Evolutionary conservation across 768 basidiomycete species (phyloP).

Genomic region (Zangia roseola): DNA sequence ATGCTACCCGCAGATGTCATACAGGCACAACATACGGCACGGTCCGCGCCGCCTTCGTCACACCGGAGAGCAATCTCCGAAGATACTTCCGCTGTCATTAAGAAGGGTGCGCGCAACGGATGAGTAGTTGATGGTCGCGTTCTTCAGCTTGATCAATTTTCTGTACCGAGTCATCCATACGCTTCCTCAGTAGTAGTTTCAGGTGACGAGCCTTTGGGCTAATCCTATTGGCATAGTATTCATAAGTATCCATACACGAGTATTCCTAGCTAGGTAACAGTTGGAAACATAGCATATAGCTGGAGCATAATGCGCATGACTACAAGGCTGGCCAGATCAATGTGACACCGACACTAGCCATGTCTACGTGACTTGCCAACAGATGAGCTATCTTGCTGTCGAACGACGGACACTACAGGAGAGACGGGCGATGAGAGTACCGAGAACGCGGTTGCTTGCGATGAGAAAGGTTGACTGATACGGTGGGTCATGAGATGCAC

Average conservation of each 20-base stretch:
- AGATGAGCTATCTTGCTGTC: slow-evolving; percentile 3
- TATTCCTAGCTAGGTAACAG: slow-evolving; percentile 8
- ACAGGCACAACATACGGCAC: slow-evolving; percentile 24
- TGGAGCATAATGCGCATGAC: slow-evolving; percentile 25
- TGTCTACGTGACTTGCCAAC: slow-evolving; percentile 3
- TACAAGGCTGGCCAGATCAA: slow-evolving; percentile 5
- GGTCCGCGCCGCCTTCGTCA: slow-evolving; percentile 30
- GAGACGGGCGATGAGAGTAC: background rate
- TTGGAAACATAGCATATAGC: slow-evolving; percentile 14
- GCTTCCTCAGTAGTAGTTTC: background rate
- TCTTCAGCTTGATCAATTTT: too few species aligned
- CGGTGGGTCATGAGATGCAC: slow-evolving; percentile 7
- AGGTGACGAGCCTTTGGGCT: background rate
- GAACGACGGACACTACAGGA: background rate
- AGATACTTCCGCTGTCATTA: slow-evolving; percentile 13
- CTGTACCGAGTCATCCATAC: background rate
- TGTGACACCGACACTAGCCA: background rate
- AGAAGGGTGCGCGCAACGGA: slow-evolving; percentile 17
- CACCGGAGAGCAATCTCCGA: slow-evolving; percentile 29
- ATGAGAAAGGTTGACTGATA: slow-evolving; percentile 11
- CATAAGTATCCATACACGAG: slow-evolving; percentile 20
- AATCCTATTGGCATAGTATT: slow-evolving; percentile 6
- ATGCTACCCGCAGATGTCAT: slow-evolving; percentile 37
- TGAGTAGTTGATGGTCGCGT: too few species aligned
- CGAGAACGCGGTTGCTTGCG: slow-evolving; percentile 14